Percentiles rank a stretch among this genome's conserved stretches.
Evolutionary conservation across 306 rosid species (phyloP).

Genomic region (Begonia masoniana): DNA sequence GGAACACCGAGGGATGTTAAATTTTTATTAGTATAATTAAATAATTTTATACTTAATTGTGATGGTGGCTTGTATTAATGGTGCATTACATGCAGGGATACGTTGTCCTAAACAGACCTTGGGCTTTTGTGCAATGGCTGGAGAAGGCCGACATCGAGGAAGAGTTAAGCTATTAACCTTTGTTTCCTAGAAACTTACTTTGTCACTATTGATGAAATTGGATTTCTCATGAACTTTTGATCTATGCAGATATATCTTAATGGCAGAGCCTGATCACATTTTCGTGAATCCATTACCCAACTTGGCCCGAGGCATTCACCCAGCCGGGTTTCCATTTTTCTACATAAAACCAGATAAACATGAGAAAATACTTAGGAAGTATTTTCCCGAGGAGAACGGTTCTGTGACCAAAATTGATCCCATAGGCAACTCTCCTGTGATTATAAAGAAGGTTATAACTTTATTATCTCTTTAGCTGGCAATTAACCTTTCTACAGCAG

Average conservation of each 20-base stretch:
- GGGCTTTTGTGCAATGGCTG: constrained; percentile 99
- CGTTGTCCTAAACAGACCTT: constrained; percentile 82
- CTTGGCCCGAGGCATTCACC: constrained; percentile 46
- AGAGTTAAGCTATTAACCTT: constrained; percentile 36
- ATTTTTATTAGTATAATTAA: no score
- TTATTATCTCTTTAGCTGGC: no score
- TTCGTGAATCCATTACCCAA: constrained; percentile 78
- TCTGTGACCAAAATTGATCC: constrained; percentile 80
- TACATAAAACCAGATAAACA: constrained; percentile 62
- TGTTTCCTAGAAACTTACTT: constrained; percentile 3
- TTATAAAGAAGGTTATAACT: constrained; percentile 60
- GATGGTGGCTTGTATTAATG: background rate
- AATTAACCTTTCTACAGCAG: no score
- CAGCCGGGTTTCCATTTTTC: constrained; percentile 77
- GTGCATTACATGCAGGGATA: constrained; percentile 43
- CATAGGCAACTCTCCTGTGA: constrained; percentile 93
- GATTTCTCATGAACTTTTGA: constrained; percentile 19
- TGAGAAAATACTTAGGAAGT: constrained; percentile 59
- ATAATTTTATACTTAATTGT: background rate
- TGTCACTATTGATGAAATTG: constrained; percentile 16
- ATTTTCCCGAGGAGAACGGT: constrained; percentile 63
- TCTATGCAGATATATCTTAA: constrained; percentile 77
- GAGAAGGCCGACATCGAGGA: constrained; percentile 77
- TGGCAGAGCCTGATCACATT: constrained; percentile 95
- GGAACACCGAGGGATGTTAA: no score